phyloP scores from a whole-genome alignment of 805 yeast genomes.

The Yamadazyma insecticola region DNA sequence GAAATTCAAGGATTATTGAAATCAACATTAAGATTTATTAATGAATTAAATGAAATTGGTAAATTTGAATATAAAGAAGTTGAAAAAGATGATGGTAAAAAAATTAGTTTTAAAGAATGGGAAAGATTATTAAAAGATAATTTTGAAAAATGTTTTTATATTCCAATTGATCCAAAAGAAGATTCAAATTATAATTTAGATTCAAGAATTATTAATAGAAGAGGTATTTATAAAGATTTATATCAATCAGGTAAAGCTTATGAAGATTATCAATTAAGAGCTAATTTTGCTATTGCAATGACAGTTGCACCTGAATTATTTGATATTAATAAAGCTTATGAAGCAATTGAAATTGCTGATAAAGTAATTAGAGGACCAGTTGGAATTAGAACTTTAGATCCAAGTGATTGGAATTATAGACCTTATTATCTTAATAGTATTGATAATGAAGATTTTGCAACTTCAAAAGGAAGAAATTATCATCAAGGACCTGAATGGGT shows the following conservation, averaged over 20 bases:
- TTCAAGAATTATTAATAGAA: constrained; percentile 65
- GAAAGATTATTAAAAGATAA: constrained; percentile 59
- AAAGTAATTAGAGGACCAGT: constrained; percentile 74
- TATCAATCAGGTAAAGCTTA: constrained; percentile 77
- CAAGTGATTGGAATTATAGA: constrained; percentile 84
- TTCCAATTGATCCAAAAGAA: constrained; percentile 62
- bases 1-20: constrained; percentile 88
- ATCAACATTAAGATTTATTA: constrained; percentile 77
- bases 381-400: constrained; percentile 91
- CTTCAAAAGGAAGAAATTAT: constrained; percentile 92
- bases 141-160: constrained; percentile 75
- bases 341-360: constrained; percentile 74
- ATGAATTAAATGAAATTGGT: constrained; percentile 57
- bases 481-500: constrained; percentile 99
- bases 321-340: constrained; percentile 51
- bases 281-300: constrained; percentile 91
- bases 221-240: constrained; percentile 92
- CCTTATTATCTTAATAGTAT: constrained; percentile 82
- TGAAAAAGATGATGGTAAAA: constrained; percentile 51
- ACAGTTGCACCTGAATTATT: constrained; percentile 94
- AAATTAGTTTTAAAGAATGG: constrained; percentile 65
- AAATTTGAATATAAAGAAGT: constrained; percentile 58
- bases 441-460: constrained; percentile 83
- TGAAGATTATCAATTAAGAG: constrained; percentile 91
- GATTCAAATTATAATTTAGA: constrained; percentile 64